Base-by-base conservation (phyloP, 2,329 filamentous ascomycete species). In the Uncinocarpus reesii region DNA sequence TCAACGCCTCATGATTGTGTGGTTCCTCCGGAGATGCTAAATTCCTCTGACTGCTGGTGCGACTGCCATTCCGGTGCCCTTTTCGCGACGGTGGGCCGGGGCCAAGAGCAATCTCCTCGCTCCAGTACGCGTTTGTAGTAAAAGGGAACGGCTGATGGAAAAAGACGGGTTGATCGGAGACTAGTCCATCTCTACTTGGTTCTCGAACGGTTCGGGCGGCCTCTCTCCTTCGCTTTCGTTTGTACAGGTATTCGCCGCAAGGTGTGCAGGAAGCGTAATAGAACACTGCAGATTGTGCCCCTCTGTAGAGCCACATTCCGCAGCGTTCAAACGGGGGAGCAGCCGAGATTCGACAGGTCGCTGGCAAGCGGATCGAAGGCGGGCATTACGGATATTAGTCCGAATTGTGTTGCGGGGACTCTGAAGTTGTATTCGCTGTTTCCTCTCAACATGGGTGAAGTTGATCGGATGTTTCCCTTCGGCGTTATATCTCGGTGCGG, bases 61-160 rank as follows among this genome's bases (percentile, higher is more conserved):
- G 75, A 58, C 77, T 80, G 60, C 71, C 79, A 67, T 75, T 66
- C 66, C 77, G 55, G 60, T 68, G 50, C 54, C 65, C 59, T 67
- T 63, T 81, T 76, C 71, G 67, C 58, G 81, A 81, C 26, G 81
- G 81, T 29, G 84, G 75, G 2, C 78, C 80, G 1, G 89, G 89
- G 0, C 89, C 89, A 67, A 89, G 76, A 53, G 73, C 74, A 55
- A 95, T 93, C 65, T 95, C 89, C 61, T 92, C 84, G 26, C 77
- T 72, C 89, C 89, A 95, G 67, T 86, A 86, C 10, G 83, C 82
- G 59, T 95, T 95, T 23, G 87, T 94, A 59, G 81, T 83, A 58
- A 87, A 92, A 1, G 87, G 85, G 4, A 63, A 65, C 1, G 84
- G 88, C 59, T 95, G 88, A 43, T 80, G 75, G 64, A 94, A 92